Base-by-base conservation (phyloP, 225 moss, liverwort and hornwort species). In the Bryum argenteum region DNA sequence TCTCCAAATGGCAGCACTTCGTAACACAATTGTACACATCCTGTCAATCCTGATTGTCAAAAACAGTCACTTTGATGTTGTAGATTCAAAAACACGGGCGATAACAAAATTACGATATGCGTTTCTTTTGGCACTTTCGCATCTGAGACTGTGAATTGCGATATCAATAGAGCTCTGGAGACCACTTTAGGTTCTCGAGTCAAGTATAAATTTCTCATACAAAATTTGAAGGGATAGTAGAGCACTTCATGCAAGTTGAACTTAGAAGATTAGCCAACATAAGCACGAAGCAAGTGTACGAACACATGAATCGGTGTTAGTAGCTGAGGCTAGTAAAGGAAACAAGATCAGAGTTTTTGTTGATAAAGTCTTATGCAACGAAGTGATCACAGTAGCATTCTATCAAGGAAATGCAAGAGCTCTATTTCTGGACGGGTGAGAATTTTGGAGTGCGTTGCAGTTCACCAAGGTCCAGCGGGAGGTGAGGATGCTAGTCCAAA, bases 381-480 rank as follows among this genome's bases (percentile, higher is more conserved):
- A n/a, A 28, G 26, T 45, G 45, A 19, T 19, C 42, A 33, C 7
- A 33, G 33, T 33, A 33, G 33, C 33, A 33, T 6, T 4, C 7
- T 33, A 2, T 33, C 5, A 33, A 33, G 33, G 33, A 33, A 33
- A 33, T 6, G 33, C 33, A 3, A 6, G 33, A 33, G 33, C 33
- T 33, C 33, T 33, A 33, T 33, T 33, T 33, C 33, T 33, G 33
- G 33, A 33, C 33, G 5, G 33, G 33, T 33, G 33, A 0, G 0
- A 6, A 33, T 33, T 3, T 33, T 33, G 5, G 5, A 33, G 33
- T 33, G 69, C 79, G 26, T 12, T 78, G 77, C 88, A 96, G 93
- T 81, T 96, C 57, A 88, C 93, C 4, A 81, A 54, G 51, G 77
- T 81, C 10, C 90, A 84, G 72, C 87, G 91, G 52, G 78, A 90